Base-by-base conservation (phyloP, 2,329 filamentous ascomycete genomes). In the Cadophora sp. region DNA sequence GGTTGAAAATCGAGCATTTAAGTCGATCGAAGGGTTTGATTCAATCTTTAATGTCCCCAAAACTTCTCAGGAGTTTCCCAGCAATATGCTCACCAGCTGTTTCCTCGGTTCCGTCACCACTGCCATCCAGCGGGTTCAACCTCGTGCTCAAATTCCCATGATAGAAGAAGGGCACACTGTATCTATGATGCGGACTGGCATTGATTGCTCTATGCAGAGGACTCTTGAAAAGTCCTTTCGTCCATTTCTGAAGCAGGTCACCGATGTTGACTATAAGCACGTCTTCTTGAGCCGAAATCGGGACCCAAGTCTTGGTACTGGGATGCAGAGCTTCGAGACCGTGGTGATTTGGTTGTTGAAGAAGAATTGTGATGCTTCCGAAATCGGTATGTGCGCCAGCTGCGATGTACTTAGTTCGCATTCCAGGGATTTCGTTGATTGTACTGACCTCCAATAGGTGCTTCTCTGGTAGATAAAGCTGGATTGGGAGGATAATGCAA, bases 201-300 rank as follows among this genome's bases (percentile, higher is more conserved):
- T 86, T 86, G 71, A 87, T 81, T 40, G 87, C 85, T 7, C 84
- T 79, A 73, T 87, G 85, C 2, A 83, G 71, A 64, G 81, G 84
- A 72, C 81, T 83, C 71, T 81, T 81, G 78, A 85, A 87, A 64
- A 78, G 74, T 31, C 82, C 81, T 31, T 81, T 80, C 19, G 84
- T 86, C 82, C 83, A 84, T 37, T 78, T 74, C 34, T 77, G 72
- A 66, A 85, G 78, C 71, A 84, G 75, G 69, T 85, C 81, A 46
- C 83, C 83, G 31, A 84, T 70, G 72, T 85, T 86, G 64, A 86
- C 81, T 0, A 86, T 82, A 48, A 81, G 82, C 1, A 81, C 81
- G 51, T 79, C 80, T 56, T 76, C 71, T 9, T 77, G 77, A 1
- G 82, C 82, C 11, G 78, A 76, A 2, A 84, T 81, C 60, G 79